These are phyloP conservation scores for Murraya koenigii DNA, from an alignment of 345 rosid genomes.

Conservation along the genomic window DNA sequence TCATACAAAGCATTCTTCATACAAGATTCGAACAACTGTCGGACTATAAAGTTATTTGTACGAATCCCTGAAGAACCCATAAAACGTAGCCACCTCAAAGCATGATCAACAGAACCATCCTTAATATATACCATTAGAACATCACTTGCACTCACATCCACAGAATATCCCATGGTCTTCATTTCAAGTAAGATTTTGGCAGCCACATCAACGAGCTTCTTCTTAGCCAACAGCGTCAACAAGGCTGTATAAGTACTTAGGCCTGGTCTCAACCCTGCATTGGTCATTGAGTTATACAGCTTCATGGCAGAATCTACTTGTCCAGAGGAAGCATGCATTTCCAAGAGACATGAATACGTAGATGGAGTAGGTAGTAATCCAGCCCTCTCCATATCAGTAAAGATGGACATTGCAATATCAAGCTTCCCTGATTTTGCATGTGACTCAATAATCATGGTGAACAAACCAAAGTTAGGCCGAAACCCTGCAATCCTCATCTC, in stretches of 20 bases:
- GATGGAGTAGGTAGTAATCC: conserved; percentile 94
- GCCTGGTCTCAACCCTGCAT: conserved; percentile 87
- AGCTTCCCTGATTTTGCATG: conserved; percentile 98
- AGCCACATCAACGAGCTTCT: conserved; percentile 91
- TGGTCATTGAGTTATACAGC: conserved; percentile 89
- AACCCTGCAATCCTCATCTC: conserved; percentile 84
- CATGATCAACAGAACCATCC: conserved; percentile 87
- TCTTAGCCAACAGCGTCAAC: conserved; percentile 76
- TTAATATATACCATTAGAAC: conserved; percentile 93
- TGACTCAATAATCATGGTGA: conserved; percentile 81
- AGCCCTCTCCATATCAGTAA: conserved; percentile 87
- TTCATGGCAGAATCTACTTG: conserved; percentile 94
- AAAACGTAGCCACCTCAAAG: conserved; percentile 90
- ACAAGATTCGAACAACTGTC: conserved; percentile 94
- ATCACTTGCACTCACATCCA: conserved; percentile 91
- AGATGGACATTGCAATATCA: conserved; percentile 79
- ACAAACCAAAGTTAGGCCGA: conserved; percentile 87
- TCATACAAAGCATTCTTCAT: conserved; percentile 85
- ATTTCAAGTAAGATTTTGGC: conserved; percentile 93
- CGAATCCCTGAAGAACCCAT: conserved; percentile 93
- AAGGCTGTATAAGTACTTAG: conserved; percentile 81
- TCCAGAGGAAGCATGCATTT: conserved; percentile 91
- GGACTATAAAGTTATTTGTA: conserved; percentile 85
- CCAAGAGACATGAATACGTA: conserved; percentile 87
- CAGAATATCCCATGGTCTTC: conserved; percentile 93